A percentile compares a stretch with the other conserved stretches of the same genome.
These are phyloP conservation scores for Melampsora larici-populina DNA, from an alignment of 1,284 basidiomycete species.

Conservation along the genomic window DNA sequence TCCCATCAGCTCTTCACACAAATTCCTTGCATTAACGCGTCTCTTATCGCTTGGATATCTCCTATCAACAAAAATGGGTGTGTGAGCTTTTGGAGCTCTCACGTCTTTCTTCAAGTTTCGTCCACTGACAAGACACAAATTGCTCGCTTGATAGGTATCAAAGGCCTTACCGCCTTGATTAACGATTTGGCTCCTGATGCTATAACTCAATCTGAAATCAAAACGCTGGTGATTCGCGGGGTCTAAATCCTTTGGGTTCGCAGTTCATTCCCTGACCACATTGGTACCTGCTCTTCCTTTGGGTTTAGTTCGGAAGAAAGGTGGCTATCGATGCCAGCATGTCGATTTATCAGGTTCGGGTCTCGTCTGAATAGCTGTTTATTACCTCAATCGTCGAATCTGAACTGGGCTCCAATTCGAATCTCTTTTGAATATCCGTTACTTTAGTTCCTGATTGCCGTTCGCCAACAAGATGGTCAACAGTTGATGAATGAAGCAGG, in stretches of 20 bases:
- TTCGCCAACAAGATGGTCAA: slow-evolving; percentile 92
- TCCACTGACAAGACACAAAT: too few species aligned
- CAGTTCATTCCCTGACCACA: not conserved
- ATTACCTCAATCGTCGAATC: not conserved
- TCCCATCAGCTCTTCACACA: too few species aligned
- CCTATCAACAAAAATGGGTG: too few species aligned
- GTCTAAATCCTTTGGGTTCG: not conserved
- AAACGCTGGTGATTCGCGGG: slow-evolving; percentile 50
- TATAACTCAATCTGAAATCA: slow-evolving; percentile 53
- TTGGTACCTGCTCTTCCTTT: slow-evolving; percentile 38
- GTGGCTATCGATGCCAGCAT: slow-evolving; percentile 90
- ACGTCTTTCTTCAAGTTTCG: too few species aligned
- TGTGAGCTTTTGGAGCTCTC: too few species aligned
- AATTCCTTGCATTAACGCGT: too few species aligned
- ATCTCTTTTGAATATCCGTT: slow-evolving; percentile 53
- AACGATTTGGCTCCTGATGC: slow-evolving; percentile 52
- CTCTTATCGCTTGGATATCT: too few species aligned
- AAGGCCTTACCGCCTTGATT: slow-evolving; percentile 53
- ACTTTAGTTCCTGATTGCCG: slow-evolving; percentile 92
- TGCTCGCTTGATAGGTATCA: slow-evolving; percentile 22
- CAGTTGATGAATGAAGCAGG: slow-evolving; percentile 93
- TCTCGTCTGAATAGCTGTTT: not conserved
- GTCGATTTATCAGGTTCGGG: not conserved
- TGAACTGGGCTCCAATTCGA: not conserved
- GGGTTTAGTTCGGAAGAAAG: slow-evolving; percentile 75